phyloP scores from a whole-genome alignment of 2,329 filamentous ascomycete genomes.

The Aspergillus sp. region DNA sequence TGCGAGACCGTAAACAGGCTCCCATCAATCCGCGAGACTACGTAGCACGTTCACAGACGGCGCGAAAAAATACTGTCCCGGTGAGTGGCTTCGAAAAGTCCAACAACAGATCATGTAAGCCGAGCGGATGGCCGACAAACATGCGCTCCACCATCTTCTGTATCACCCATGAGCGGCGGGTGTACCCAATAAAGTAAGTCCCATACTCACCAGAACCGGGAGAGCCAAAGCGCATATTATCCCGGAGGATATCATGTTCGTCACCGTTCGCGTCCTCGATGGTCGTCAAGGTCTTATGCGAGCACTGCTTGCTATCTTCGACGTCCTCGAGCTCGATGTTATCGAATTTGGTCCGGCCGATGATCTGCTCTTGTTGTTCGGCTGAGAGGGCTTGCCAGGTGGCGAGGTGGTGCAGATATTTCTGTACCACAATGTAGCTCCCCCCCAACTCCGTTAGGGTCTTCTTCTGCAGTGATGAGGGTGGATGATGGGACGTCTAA shows the following conservation, averaged over 20 bases:
- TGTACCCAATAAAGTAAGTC: constrained; percentile 60
- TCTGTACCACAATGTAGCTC: constrained; percentile 61
- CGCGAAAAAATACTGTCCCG: constrained; percentile 56
- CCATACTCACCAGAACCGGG: constrained; percentile 53
- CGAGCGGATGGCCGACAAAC: constrained; percentile 56
- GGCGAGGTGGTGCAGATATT: constrained; percentile 55
- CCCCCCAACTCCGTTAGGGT: constrained; percentile 45
- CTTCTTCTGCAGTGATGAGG: constrained; percentile 44
- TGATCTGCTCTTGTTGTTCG: constrained; percentile 56
- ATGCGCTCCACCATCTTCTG: constrained; percentile 59
- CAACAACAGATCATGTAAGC: constrained; percentile 55
- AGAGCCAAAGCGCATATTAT: constrained; percentile 62
- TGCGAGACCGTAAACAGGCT: too few species aligned
- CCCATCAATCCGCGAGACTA: constrained; percentile 16
- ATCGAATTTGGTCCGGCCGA: constrained; percentile 58
- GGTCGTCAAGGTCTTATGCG: constrained; percentile 57
- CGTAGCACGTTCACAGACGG: constrained; percentile 43
- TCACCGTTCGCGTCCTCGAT: constrained; percentile 52
- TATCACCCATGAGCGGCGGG: constrained; percentile 53
- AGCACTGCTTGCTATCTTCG: constrained; percentile 41
- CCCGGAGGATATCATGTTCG: constrained; percentile 55
- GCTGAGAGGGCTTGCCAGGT: constrained; percentile 48
- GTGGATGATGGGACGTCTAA: constrained; percentile 43
- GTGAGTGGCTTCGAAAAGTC: constrained; percentile 56
- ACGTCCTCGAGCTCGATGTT: constrained; percentile 59